phyloP scores from a whole-genome alignment of 1,284 basidiomycete species.

The Phylloporus sp. region DNA sequence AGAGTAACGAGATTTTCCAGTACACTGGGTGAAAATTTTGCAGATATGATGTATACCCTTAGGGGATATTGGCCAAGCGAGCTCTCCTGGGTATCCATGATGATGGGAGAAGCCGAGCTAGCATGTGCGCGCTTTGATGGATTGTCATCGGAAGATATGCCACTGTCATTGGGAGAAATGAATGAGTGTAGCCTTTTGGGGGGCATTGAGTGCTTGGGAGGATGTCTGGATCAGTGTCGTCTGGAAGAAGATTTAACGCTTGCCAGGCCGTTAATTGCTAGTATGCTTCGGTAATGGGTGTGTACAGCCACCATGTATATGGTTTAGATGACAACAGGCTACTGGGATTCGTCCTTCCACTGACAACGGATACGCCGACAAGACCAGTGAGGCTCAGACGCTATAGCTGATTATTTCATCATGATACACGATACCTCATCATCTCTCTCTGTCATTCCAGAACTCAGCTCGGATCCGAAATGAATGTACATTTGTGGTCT shows the following conservation, averaged over 20 bases:
- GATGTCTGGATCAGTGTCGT: neutral
- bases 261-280: neutral
- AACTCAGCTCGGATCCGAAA: neutral
- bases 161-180: neutral
- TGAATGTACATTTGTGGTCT: neutral
- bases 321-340: too few relatives aligned
- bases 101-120: slow-evolving; percentile 2
- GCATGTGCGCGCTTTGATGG: slow-evolving; percentile 17
- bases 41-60: slow-evolving; percentile 59
- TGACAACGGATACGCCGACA: too few relatives aligned
- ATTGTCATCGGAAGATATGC: slow-evolving; percentile 2
- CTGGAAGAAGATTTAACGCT: neutral
- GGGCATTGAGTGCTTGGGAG: slow-evolving; percentile 9
- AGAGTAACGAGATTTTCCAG: slow-evolving; percentile 53
- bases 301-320: too few relatives aligned
- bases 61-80: slow-evolving; percentile 20
- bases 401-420: neutral
- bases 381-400: too few relatives aligned
- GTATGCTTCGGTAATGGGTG: too few relatives aligned
- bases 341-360: too few relatives aligned
- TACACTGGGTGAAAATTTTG: slow-evolving; percentile 52
- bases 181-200: slow-evolving; percentile 13
- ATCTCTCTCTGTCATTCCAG: neutral
- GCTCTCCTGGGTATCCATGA: slow-evolving; percentile 4
- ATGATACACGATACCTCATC: too few relatives aligned